Percentiles rank a stretch among this genome's conserved stretches.
Conservation (phyloP, 2,329 filamentous ascomycete species). For the Cylindrodendrum hubeiense region DNA sequence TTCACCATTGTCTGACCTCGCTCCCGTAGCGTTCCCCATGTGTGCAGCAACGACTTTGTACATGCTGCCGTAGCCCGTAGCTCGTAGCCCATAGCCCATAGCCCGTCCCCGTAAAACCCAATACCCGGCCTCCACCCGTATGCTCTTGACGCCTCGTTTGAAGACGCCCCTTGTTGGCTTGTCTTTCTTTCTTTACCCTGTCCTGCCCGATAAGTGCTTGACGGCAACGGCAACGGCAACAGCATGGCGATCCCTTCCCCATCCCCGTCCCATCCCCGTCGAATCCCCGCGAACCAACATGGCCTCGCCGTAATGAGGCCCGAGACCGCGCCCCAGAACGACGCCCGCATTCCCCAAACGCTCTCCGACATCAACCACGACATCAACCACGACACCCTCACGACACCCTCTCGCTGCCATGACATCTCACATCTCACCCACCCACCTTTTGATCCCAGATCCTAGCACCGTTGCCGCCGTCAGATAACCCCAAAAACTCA, state of each 20-base stretch:
- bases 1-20: constrained; percentile 1
- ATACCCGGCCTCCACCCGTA: constrained; percentile 9
- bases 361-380: neutral
- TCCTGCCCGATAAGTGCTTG: constrained; percentile 20
- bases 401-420: neutral
- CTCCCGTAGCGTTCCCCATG: constrained; percentile 1
- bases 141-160: neutral
- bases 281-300: constrained; percentile 28
- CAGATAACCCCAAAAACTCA: neutral
- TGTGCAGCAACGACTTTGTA: neutral
- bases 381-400: no score
- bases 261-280: constrained; percentile 26
- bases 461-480: neutral
- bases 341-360: constrained; percentile 13
- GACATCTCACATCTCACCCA: constrained; percentile 3
- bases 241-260: constrained; percentile 26
- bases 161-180: neutral
- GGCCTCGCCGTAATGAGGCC: constrained; percentile 19
- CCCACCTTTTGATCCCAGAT: constrained; percentile 2
- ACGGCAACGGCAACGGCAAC: constrained; percentile 1
- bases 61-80: no score
- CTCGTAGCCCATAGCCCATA: neutral
- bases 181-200: constrained; percentile 3
- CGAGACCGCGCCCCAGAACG: constrained; percentile 11
- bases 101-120: neutral